phyloP scores from a whole-genome alignment of 2,329 filamentous ascomycete species.

The Diaporthe ampelina region DNA sequence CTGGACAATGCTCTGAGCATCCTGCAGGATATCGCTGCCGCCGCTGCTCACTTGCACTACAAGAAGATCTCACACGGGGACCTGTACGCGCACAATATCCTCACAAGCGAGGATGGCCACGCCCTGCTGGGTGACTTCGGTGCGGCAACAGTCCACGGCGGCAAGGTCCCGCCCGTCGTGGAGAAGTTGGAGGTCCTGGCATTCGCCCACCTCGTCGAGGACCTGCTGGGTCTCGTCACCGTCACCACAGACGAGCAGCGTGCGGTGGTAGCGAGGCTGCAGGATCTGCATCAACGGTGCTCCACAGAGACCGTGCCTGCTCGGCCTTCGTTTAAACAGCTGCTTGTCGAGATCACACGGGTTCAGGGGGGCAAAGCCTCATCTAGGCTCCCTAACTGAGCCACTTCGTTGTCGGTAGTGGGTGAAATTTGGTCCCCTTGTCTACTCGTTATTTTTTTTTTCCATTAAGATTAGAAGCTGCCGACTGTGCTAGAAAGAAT shows the following conservation, averaged over 20 bases:
- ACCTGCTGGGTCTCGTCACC: constrained; percentile 55
- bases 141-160: constrained; percentile 60
- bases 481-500: neutral
- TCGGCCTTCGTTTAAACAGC: constrained; percentile 52
- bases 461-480: neutral
- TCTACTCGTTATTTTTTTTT: too few species aligned
- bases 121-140: constrained; percentile 63
- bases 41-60: constrained; percentile 59
- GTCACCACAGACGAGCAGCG: constrained; percentile 38
- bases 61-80: constrained; percentile 61
- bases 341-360: constrained; percentile 45
- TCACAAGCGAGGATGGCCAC: constrained; percentile 56
- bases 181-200: constrained; percentile 63
- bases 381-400: constrained; percentile 4
- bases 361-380: neutral
- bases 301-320: constrained; percentile 44
- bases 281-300: constrained; percentile 49
- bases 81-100: constrained; percentile 63
- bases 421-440: neutral
- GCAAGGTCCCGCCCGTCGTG: constrained; percentile 45
- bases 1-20: constrained; percentile 52
- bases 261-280: constrained; percentile 44
- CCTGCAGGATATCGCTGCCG: constrained; percentile 57
- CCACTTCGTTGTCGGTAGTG: neutral
- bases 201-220: constrained; percentile 62